phyloP scores from a whole-genome alignment of 352 stramenopile genomes.

The Globisporangium orthogonon region DNA sequence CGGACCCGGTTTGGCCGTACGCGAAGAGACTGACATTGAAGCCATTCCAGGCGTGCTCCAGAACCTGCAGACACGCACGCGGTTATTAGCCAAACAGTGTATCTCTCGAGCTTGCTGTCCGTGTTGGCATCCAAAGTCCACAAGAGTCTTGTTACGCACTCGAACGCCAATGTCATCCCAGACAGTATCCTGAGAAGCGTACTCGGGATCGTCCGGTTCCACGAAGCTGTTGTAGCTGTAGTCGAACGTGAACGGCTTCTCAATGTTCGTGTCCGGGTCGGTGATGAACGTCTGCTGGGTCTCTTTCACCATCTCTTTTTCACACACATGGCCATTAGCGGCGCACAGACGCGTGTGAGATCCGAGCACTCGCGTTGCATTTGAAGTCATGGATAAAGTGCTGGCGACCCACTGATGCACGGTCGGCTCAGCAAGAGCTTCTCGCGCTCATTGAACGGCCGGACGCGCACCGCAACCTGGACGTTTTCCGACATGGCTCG shows the following conservation, averaged over 20 bases:
- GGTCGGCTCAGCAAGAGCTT: conserved; percentile 60
- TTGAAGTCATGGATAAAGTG: no score
- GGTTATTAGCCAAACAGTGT: background rate
- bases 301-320: conserved; percentile 74
- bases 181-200: conserved; percentile 76
- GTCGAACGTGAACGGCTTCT: conserved; percentile 86
- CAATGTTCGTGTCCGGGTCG: conserved; percentile 61
- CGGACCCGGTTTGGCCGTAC: conserved; percentile 82
- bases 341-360: background rate
- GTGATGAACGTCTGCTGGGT: conserved; percentile 82
- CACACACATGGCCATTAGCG: background rate
- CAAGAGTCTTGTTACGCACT: conserved; percentile 10
- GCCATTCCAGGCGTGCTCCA: conserved; percentile 87
- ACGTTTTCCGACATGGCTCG: conserved; percentile 73
- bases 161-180: conserved; percentile 85
- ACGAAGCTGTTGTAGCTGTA: conserved; percentile 88
- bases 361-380: no score
- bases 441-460: conserved; percentile 80
- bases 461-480: conserved; percentile 75
- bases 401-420: conserved; percentile 51
- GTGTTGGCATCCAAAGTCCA: background rate
- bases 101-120: background rate
- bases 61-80: conserved; percentile 23
- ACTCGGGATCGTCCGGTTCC: conserved; percentile 35
- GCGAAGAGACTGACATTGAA: conserved; percentile 89